phyloP scores from a whole-genome alignment of 2,329 filamentous ascomycete species.

The Fusarium aywerte region DNA sequence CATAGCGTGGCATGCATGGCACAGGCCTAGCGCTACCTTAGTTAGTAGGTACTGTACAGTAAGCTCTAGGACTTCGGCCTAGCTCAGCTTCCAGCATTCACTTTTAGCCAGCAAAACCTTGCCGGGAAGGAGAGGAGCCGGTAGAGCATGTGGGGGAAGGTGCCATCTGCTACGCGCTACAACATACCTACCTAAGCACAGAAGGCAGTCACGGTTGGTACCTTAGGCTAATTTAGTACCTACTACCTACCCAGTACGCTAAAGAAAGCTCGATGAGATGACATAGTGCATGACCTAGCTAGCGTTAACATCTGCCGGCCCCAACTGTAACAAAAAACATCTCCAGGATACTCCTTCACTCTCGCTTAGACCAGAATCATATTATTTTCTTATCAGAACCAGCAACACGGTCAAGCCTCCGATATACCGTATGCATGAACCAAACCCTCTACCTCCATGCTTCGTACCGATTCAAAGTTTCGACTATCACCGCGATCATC shows the following conservation, averaged over 20 bases:
- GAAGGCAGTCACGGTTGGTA: conserved; percentile 15
- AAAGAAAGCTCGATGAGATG: conserved; percentile 30
- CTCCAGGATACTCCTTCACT: background rate
- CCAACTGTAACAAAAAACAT: conserved; percentile 1
- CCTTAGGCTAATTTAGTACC: conserved; percentile 21
- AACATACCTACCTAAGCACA: background rate
- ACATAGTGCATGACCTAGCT: conserved; percentile 23
- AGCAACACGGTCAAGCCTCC: conserved; percentile 5
- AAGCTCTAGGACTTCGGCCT: background rate
- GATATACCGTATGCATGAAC: background rate
- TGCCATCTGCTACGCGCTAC: background rate
- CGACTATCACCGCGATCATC: background rate
- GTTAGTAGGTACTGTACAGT: too few relatives aligned
- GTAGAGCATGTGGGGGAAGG: conserved; percentile 31
- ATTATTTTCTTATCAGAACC: background rate
- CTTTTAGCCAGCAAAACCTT: conserved; percentile 6
- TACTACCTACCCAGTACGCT: background rate
- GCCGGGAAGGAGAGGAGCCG: conserved; percentile 19
- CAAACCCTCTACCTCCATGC: background rate
- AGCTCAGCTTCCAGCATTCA: conserved; percentile 2
- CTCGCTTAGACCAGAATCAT: conserved; percentile 9
- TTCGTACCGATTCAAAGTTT: background rate
- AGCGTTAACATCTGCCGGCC: conserved; percentile 9
- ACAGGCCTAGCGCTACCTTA: background rate
- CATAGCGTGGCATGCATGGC: background rate